phyloP scores from a whole-genome alignment of 805 yeast genomes.

The Blastobotrys terrestris region DNA sequence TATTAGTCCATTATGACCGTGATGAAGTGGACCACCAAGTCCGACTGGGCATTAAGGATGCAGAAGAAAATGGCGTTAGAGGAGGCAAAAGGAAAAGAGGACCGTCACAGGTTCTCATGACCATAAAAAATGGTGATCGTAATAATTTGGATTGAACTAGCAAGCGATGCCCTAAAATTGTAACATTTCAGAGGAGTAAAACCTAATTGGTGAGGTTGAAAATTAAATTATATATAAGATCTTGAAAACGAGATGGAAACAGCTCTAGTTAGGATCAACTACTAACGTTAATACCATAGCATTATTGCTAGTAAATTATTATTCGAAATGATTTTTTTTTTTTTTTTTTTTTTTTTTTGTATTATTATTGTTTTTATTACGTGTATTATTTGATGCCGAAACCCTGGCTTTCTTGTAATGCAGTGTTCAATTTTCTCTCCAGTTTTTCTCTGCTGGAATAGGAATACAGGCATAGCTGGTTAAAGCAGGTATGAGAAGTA shows the following conservation, averaged over 20 bases:
- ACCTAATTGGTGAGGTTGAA: too few relatives aligned
- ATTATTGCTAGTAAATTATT: too few relatives aligned
- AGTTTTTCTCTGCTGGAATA: constrained; percentile 55
- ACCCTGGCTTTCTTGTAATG: constrained; percentile 76
- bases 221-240: too few relatives aligned
- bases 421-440: constrained; percentile 51
- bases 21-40: background rate
- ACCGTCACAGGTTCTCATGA: background rate
- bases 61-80: background rate
- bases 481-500: constrained; percentile 90
- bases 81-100: background rate
- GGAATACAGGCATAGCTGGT: constrained; percentile 72
- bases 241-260: background rate
- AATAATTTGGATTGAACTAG: background rate
- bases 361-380: background rate
- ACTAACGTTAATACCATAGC: too few relatives aligned
- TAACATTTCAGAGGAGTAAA: too few relatives aligned
- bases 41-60: background rate
- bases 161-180: too few relatives aligned
- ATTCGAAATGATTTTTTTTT: too few relatives aligned
- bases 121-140: background rate
- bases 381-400: constrained; percentile 60
- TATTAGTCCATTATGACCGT: background rate
- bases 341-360: background rate
- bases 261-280: too few relatives aligned